phyloP scores from a whole-genome alignment of 305 asterid species.

The Caryopteris hybrid region DNA sequence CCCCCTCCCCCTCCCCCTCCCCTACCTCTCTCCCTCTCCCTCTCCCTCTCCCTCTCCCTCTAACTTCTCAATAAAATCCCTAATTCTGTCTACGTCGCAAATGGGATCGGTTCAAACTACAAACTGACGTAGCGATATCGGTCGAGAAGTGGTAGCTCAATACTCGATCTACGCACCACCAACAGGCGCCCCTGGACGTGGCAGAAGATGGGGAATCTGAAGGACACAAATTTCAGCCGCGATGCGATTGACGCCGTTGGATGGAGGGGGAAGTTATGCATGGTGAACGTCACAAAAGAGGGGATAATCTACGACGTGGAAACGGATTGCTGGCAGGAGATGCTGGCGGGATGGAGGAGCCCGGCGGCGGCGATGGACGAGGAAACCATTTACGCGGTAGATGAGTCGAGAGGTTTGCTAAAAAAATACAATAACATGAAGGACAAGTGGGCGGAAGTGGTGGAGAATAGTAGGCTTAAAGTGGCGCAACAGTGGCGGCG shows the following conservation, averaged over 20 bases:
- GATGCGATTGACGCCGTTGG: conserved; percentile 83
- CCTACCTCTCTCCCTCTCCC: too few relatives aligned
- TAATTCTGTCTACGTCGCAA: conserved; percentile 58
- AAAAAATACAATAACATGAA: conserved; percentile 40
- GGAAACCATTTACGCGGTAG: conserved; percentile 58
- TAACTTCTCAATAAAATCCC: too few relatives aligned
- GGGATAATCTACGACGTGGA: conserved; percentile 57
- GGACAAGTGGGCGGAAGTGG: conserved; percentile 50
- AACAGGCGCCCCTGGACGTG: conserved; percentile 39
- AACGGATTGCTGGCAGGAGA: conserved; percentile 54
- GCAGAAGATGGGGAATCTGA: conserved; percentile 52
- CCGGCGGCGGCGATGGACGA: conserved; percentile 86
- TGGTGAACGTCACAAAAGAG: conserved; percentile 84
- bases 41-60: too few relatives aligned
- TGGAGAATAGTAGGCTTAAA: conserved; percentile 33
- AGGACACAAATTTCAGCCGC: conserved; percentile 62
- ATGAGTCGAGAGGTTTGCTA: conserved; percentile 55
- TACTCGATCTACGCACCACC: background rate
- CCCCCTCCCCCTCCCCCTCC: too few relatives aligned
- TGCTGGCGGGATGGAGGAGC: conserved; percentile 81
- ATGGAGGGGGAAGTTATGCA: conserved; percentile 74
- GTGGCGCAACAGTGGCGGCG: conserved; percentile 61
- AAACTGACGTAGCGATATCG: conserved; percentile 53
- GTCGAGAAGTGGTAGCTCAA: conserved; percentile 65
- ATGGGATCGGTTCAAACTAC: conserved; percentile 81